Percentiles rank a stretch among this genome's conserved stretches.
These are phyloP conservation scores for Coemansia sp. DNA, from an alignment of 192 early-diverging fungal genomes.

Conservation along the genomic window DNA sequence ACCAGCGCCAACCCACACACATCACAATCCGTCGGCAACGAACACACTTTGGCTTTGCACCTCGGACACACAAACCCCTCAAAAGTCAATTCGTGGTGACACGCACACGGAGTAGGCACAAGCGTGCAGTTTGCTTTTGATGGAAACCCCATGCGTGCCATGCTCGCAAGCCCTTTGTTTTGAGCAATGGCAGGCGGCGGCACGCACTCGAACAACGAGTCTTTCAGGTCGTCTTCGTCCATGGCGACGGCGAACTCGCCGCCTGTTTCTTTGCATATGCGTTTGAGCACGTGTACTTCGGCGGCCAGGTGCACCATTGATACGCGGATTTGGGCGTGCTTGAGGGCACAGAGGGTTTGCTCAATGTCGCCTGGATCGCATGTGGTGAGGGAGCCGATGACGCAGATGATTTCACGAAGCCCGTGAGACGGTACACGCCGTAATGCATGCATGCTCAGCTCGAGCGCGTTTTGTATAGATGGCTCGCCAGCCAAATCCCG, in stretches of 20 bases:
- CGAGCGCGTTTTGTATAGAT: constrained; percentile 89
- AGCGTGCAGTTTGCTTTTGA: constrained; percentile 18
- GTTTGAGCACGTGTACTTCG: constrained; percentile 81
- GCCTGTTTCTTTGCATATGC: constrained; percentile 71
- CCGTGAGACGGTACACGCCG: constrained; percentile 87
- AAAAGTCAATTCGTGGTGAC: constrained; percentile 66
- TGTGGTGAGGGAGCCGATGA: constrained; percentile 86
- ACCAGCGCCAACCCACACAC: constrained; percentile 87
- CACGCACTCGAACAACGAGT: constrained; percentile 79
- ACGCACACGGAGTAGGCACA: constrained; percentile 70
- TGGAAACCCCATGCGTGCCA: constrained; percentile 95
- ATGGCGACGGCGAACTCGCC: constrained; percentile 82
- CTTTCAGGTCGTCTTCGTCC: constrained; percentile 81
- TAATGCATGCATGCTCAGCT: constrained; percentile 75
- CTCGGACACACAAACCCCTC: constrained; percentile 84
- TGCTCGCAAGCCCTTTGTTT: constrained; percentile 57
- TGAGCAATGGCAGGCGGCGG: constrained; percentile 80
- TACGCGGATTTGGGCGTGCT: constrained; percentile 71
- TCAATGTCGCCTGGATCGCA: constrained; percentile 93
- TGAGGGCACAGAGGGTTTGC: constrained; percentile 71
- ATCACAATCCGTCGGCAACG: constrained; percentile 90
- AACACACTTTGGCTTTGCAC: constrained; percentile 79
- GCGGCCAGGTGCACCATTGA: constrained; percentile 89
- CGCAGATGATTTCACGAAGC: constrained; percentile 81
- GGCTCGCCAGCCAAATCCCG: constrained; percentile 80